Conservation (phyloP, 345 rosid genomes). For the Populus simonii region DNA sequence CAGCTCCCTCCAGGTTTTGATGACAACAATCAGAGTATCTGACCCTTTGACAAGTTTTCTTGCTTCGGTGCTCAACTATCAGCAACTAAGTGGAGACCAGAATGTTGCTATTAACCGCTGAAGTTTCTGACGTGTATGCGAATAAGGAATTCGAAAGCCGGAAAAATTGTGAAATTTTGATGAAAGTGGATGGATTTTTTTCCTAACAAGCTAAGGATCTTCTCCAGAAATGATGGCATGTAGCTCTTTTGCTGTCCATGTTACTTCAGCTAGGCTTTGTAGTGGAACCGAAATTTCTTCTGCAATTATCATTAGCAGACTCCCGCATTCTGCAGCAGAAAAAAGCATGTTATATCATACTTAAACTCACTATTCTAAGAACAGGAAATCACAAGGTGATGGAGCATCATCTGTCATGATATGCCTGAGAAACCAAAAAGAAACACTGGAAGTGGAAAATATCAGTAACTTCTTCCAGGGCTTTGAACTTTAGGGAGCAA, state of each 20-base stretch:
- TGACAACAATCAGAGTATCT: too few relatives aligned
- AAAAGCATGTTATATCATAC: background rate
- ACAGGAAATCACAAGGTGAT: too few relatives aligned
- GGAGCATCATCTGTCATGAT: too few relatives aligned
- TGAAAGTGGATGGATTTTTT: background rate
- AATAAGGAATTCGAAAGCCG: background rate
- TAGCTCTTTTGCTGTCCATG: conserved; percentile 50
- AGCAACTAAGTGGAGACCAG: too few relatives aligned
- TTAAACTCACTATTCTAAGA: background rate
- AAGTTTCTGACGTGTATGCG: background rate
- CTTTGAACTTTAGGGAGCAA: background rate
- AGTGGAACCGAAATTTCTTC: conserved; percentile 44
- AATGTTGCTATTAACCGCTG: too few relatives aligned
- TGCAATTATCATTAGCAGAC: conserved; percentile 35
- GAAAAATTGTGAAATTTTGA: background rate
- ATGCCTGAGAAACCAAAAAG: too few relatives aligned
- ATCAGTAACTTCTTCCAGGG: too few relatives aligned
- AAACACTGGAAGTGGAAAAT: too few relatives aligned
- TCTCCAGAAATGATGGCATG: conserved; percentile 29
- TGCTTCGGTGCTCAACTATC: too few relatives aligned
- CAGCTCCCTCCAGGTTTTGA: too few relatives aligned
- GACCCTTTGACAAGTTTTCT: too few relatives aligned
- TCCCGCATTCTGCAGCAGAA: conserved; percentile 50
- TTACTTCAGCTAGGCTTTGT: conserved; percentile 32
- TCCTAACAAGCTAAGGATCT: conserved; percentile 1